Evolutionary conservation across 2,329 filamentous ascomycete genomes (phyloP).

Genomic region (Colletotrichum shisoi): DNA sequence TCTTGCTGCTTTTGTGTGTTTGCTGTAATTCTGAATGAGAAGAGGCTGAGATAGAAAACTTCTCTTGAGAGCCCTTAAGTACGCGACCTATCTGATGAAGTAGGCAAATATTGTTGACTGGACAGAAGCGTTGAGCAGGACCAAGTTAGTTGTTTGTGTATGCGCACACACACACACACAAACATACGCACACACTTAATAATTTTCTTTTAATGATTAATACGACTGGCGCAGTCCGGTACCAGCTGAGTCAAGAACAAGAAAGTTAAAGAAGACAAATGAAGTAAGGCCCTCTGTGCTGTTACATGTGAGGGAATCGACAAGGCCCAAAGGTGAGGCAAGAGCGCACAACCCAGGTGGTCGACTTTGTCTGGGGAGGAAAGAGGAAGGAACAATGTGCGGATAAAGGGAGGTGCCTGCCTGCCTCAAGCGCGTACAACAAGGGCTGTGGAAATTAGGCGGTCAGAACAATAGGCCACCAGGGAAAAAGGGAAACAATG

Average conservation of each 20-base stretch:
- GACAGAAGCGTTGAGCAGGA: constrained; percentile 8
- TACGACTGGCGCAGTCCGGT: constrained; percentile 34
- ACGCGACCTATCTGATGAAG: neutral
- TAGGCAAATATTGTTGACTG: constrained; percentile 1
- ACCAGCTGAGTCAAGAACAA: constrained; percentile 39
- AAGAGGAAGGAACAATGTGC: constrained; percentile 23
- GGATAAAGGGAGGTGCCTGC: constrained; percentile 28
- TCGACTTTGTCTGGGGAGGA: constrained; percentile 8
- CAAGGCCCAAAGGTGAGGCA: constrained; percentile 13
- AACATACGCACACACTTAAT: neutral
- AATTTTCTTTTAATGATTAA: constrained; percentile 23
- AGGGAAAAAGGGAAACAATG: constrained; percentile 35
- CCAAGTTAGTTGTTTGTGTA: neutral
- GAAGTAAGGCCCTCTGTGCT: constrained; percentile 17
- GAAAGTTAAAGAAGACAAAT: constrained; percentile 25
- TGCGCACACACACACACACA: neutral
- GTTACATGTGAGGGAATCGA: constrained; percentile 18
- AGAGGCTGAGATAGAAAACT: neutral
- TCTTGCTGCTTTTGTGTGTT: constrained; percentile 1
- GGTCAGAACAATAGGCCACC: constrained; percentile 33
- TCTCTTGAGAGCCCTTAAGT: constrained; percentile 5
- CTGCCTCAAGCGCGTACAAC: constrained; percentile 32
- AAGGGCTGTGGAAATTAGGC: constrained; percentile 20
- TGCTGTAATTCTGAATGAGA: neutral
- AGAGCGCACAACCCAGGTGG: constrained; percentile 10